These are phyloP conservation scores for Phycomyces blakesleeanus DNA, from an alignment of 192 early-diverging fungal species.

Conservation along the genomic window DNA sequence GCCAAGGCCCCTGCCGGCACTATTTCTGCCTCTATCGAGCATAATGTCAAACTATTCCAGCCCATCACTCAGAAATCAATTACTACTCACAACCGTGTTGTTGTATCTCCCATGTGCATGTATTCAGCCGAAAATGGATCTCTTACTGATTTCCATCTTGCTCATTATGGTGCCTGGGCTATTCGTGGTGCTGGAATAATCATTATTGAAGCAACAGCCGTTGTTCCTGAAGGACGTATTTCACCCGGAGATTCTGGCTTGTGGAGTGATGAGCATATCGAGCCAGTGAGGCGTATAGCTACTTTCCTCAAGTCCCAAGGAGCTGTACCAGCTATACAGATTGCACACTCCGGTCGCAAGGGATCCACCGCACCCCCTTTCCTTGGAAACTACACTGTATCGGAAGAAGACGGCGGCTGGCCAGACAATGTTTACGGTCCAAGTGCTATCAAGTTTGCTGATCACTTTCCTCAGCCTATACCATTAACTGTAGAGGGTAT, in stretches of 20 bases:
- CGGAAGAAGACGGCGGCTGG: slow-evolving; percentile 59
- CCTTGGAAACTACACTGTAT: slow-evolving; percentile 12
- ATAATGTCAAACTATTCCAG: slow-evolving; percentile 53
- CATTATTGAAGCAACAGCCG: slow-evolving; percentile 75
- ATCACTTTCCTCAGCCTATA: slow-evolving; percentile 20
- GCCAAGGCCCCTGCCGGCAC: too few relatives aligned
- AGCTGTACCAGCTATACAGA: slow-evolving; percentile 63
- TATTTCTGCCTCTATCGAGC: too few relatives aligned
- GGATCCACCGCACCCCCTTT: slow-evolving; percentile 23
- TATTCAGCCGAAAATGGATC: slow-evolving; percentile 67
- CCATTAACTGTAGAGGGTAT: slow-evolving; percentile 52
- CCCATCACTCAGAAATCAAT: slow-evolving; percentile 64
- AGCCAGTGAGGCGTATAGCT: slow-evolving; percentile 54
- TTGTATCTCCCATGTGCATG: slow-evolving; percentile 83
- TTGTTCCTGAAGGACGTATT: slow-evolving; percentile 70
- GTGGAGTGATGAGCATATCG: slow-evolving; percentile 78
- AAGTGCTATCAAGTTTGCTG: slow-evolving; percentile 47
- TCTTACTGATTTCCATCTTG: slow-evolving; percentile 63
- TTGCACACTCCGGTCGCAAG: slow-evolving; percentile 85
- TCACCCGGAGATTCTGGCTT: slow-evolving; percentile 75
- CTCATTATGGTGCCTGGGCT: slow-evolving; percentile 65
- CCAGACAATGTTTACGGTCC: slow-evolving; percentile 68
- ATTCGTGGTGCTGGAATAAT: slow-evolving; percentile 75
- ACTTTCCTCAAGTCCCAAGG: slow-evolving; percentile 62
- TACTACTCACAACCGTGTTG: slow-evolving; percentile 73